Evolutionary conservation across 1,284 basidiomycete genomes (phyloP).

Genomic region (Mrakiaceae sp.): DNA sequence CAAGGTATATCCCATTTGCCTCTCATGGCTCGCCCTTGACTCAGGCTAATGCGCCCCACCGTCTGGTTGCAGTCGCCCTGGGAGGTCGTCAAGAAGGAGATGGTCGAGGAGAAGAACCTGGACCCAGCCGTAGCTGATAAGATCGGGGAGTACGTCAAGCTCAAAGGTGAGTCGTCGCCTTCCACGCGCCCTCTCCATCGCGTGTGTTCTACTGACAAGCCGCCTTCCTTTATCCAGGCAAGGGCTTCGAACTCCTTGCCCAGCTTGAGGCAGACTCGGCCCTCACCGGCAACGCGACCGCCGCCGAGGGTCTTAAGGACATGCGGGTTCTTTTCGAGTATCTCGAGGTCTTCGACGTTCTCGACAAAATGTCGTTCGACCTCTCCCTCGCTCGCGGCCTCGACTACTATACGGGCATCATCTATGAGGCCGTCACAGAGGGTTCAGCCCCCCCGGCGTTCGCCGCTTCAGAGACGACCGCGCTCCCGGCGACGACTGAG

Average conservation of each 20-base stretch:
- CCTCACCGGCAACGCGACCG: conserved; percentile 59
- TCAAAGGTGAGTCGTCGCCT: conserved; percentile 53
- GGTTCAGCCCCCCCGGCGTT: conserved; percentile 70
- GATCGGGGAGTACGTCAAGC: conserved; percentile 93
- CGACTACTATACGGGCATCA: conserved; percentile 98
- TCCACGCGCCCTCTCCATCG: neutral
- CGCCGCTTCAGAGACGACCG: conserved; percentile 40
- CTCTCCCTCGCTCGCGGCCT: conserved; percentile 90
- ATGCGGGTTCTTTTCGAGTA: conserved; percentile 81
- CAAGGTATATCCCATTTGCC: conserved; percentile 48
- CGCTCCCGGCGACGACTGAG: conserved; percentile 38
- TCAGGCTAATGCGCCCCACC: neutral
- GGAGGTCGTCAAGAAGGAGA: conserved; percentile 87
- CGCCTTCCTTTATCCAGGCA: conserved; percentile 20
- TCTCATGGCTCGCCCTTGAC: neutral
- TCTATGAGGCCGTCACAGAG: conserved; percentile 92
- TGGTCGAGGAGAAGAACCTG: conserved; percentile 91
- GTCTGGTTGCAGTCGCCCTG: conserved; percentile 46
- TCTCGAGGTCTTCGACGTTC: conserved; percentile 66
- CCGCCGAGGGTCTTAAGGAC: conserved; percentile 77
- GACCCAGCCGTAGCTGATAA: conserved; percentile 74
- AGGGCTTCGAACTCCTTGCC: conserved; percentile 62
- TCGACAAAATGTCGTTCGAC: conserved; percentile 92
- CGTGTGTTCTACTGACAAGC: neutral
- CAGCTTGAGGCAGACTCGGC: conserved; percentile 56